Conservation (phyloP, 352 stramenopile species). For the Pythium phragmiticola region DNA sequence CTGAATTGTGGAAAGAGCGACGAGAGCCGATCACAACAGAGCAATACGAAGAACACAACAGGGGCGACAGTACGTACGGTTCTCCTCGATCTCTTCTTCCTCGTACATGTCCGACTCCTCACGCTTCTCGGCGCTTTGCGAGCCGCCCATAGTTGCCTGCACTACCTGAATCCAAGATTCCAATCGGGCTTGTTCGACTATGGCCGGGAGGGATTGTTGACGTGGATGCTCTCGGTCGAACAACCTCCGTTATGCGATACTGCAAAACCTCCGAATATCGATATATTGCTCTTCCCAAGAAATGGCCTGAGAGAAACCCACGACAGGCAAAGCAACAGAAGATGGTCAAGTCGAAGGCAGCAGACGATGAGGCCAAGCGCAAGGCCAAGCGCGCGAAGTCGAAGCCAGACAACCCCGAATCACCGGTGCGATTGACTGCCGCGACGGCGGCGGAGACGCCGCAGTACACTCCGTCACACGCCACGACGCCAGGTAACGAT, state of each 20-base stretch:
- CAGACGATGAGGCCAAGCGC: constrained; percentile 66
- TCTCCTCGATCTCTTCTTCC: constrained; percentile 58
- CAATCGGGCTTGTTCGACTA: constrained; percentile 1
- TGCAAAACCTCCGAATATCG: constrained; percentile 2
- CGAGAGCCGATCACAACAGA: not conserved
- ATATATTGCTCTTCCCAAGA: constrained; percentile 12
- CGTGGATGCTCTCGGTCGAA: constrained; percentile 19
- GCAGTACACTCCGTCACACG: constrained; percentile 23
- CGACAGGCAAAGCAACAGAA: not conserved
- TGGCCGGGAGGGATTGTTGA: constrained; percentile 19
- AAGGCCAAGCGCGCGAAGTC: constrained; percentile 64
- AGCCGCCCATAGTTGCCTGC: constrained; percentile 37
- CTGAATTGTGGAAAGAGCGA: constrained; percentile 23
- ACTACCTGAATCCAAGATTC: not conserved
- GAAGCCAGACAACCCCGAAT: constrained; percentile 33
- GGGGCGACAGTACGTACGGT: constrained; percentile 45
- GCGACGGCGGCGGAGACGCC: constrained; percentile 14
- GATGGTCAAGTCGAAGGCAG: constrained; percentile 64
- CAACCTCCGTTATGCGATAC: constrained; percentile 19
- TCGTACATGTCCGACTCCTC: constrained; percentile 53
- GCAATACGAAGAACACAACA: not conserved
- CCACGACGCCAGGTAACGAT: constrained; percentile 20
- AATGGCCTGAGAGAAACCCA: constrained; percentile 10
- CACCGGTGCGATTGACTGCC: constrained; percentile 20
- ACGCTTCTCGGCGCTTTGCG: constrained; percentile 42